Evolutionary conservation across 148 eudicot species (phyloP).

Genomic region (Cornus suecica): DNA sequence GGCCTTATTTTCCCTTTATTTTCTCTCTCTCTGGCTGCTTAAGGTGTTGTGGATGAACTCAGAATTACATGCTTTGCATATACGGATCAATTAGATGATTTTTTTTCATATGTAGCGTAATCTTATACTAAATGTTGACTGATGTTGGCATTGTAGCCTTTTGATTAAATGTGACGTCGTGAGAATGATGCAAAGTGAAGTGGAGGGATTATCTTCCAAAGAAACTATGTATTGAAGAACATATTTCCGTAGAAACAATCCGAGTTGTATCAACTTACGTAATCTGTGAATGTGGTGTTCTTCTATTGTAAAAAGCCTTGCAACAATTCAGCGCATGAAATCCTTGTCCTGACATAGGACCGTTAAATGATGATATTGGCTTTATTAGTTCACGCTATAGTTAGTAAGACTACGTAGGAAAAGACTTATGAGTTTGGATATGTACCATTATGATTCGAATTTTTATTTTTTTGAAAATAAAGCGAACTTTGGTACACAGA

Average conservation of each 20-base stretch:
- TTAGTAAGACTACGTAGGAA: no score
- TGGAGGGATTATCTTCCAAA: not conserved
- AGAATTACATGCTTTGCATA: not conserved
- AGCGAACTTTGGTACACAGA: no score
- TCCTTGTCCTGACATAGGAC: no score
- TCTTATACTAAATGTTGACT: not conserved
- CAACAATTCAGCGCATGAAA: not conserved
- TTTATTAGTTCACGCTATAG: no score
- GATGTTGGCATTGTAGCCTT: no score
- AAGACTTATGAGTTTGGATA: no score
- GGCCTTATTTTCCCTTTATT: not conserved
- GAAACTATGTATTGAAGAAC: no score
- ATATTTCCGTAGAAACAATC: no score
- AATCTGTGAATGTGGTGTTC: not conserved
- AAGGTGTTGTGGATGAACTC: not conserved
- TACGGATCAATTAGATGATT: not conserved
- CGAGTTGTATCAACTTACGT: not conserved
- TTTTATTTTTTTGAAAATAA: no score
- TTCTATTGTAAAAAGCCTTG: not conserved
- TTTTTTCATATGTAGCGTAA: not conserved
- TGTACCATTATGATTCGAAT: no score
- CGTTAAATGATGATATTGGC: no score
- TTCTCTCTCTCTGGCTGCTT: not conserved
- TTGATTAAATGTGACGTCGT: not conserved
- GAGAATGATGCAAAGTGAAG: not conserved